phyloP scores from a whole-genome alignment of 1,284 basidiomycete species.

The Sphagnurus paluster region DNA sequence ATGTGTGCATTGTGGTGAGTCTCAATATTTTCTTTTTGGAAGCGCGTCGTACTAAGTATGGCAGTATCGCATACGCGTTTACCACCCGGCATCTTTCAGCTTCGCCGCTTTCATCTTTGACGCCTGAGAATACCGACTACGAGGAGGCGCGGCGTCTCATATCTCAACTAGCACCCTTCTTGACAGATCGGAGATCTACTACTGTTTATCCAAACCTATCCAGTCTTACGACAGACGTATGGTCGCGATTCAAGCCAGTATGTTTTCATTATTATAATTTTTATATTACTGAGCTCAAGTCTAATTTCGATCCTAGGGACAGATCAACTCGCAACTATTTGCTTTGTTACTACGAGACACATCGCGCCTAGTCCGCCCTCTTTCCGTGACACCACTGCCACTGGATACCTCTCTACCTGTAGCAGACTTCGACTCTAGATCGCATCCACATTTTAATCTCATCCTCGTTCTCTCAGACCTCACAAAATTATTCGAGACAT shows the following conservation, averaged over 20 bases:
- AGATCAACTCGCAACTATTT: slow-evolving; percentile 46
- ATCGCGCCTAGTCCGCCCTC: slow-evolving; percentile 48
- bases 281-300: background rate
- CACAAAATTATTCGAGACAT: slow-evolving; percentile 35
- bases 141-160: slow-evolving; percentile 48
- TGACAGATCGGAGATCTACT: slow-evolving; percentile 55
- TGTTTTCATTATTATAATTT: slow-evolving; percentile 19
- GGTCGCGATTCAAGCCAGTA: slow-evolving; percentile 59
- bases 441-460: slow-evolving; percentile 40
- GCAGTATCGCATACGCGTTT: slow-evolving; percentile 69
- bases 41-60: too few species aligned
- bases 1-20: slow-evolving; percentile 65
- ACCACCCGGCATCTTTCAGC: slow-evolving; percentile 56
- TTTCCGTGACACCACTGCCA: slow-evolving; percentile 36
- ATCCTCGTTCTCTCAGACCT: slow-evolving; percentile 57
- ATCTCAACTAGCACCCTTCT: slow-evolving; percentile 58
- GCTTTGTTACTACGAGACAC: slow-evolving; percentile 55
- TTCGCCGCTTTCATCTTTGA: slow-evolving; percentile 51
- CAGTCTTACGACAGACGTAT: slow-evolving; percentile 55
- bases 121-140: slow-evolving; percentile 40
- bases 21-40: background rate
- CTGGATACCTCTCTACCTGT: slow-evolving; percentile 12
- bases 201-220: slow-evolving; percentile 47
- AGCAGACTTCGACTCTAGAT: slow-evolving; percentile 18
- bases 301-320: slow-evolving; percentile 34